These are phyloP conservation scores for Pleurotus ostreatus DNA, from an alignment of 768 basidiomycete genomes.

Conservation along the genomic window DNA sequence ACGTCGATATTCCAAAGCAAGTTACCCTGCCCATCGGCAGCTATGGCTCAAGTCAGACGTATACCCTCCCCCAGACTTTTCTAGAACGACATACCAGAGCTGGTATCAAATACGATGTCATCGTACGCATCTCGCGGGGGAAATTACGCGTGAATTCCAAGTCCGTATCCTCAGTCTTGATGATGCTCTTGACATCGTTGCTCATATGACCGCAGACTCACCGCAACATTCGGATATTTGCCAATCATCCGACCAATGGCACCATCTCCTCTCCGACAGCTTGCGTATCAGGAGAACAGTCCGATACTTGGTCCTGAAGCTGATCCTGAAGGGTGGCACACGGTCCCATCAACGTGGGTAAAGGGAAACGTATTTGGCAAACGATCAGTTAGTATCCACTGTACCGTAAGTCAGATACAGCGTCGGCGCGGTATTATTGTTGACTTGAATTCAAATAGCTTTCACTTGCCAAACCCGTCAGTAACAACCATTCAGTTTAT, in stretches of 20 bases:
- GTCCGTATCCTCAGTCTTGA: constrained; percentile 17
- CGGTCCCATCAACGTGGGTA: constrained; percentile 19
- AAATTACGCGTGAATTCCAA: constrained; percentile 30
- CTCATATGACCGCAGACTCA: constrained; percentile 18
- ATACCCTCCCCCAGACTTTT: constrained; percentile 34
- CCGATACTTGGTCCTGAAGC: constrained; percentile 30
- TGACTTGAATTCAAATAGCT: constrained; percentile 21
- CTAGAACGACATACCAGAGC: constrained; percentile 32
- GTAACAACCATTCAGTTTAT: constrained; percentile 8
- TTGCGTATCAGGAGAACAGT: constrained; percentile 30
- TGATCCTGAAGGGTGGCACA: constrained; percentile 38
- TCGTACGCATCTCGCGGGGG: constrained; percentile 25
- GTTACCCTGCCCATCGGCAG: constrained; percentile 19
- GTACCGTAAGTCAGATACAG: constrained; percentile 23
- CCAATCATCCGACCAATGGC: constrained; percentile 27
- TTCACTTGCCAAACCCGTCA: constrained; percentile 35
- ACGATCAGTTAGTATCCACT: constrained; percentile 25
- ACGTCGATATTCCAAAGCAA: constrained; percentile 34
- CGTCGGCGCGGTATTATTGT: constrained; percentile 2
- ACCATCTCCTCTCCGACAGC: constrained; percentile 27
- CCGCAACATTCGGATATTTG: constrained; percentile 26
- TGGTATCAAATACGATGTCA: constrained; percentile 31
- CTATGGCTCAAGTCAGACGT: constrained; percentile 19
- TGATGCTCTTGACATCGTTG: background rate
- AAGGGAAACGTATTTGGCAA: constrained; percentile 25